Evolutionary conservation across 139 green algal genomes (phyloP).

Genomic region (Pedinophyceae sp.): DNA sequence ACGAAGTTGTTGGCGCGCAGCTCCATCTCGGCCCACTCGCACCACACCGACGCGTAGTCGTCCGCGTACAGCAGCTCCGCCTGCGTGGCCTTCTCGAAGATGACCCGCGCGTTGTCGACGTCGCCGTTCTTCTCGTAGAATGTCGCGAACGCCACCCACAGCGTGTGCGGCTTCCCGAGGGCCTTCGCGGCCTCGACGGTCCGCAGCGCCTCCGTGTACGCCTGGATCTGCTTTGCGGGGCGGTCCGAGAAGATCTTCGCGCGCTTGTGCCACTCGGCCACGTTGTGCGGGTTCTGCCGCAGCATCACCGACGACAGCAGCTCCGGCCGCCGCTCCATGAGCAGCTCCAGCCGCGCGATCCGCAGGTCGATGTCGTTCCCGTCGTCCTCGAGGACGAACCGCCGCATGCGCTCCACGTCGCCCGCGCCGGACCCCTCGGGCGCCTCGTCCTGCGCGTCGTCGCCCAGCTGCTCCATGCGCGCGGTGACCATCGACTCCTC

Average conservation of each 20-base stretch:
- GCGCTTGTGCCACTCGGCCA: conserved; percentile 85
- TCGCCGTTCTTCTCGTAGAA: conserved; percentile 94
- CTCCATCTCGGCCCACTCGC: conserved; percentile 93
- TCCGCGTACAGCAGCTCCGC: conserved; percentile 74
- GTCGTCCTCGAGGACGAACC: conserved; percentile 68
- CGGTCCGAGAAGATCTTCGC: conserved; percentile 82
- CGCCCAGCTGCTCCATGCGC: conserved; percentile 47
- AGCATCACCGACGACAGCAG: conserved; percentile 82
- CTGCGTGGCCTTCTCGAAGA: conserved; percentile 82
- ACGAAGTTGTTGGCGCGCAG: conserved; percentile 76
- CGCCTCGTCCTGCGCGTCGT: conserved; percentile 14
- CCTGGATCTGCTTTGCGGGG: conserved; percentile 70
- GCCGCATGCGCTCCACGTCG: no score
- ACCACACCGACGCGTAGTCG: conserved; percentile 88
- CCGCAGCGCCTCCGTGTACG: conserved; percentile 73
- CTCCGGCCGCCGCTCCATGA: conserved; percentile 71
- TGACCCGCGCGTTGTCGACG: conserved; percentile 68
- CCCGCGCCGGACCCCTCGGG: conserved; percentile 17
- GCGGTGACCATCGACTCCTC: conserved; percentile 70
- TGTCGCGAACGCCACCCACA: conserved; percentile 87
- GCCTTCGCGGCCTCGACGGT: conserved; percentile 7
- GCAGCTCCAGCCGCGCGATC: conserved; percentile 71
- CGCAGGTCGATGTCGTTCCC: conserved; percentile 82
- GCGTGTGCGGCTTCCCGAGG: conserved; percentile 19
- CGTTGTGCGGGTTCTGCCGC: conserved; percentile 95